Conservation (phyloP, 352 stramenopile genomes). For the Phytophthora quininea region DNA sequence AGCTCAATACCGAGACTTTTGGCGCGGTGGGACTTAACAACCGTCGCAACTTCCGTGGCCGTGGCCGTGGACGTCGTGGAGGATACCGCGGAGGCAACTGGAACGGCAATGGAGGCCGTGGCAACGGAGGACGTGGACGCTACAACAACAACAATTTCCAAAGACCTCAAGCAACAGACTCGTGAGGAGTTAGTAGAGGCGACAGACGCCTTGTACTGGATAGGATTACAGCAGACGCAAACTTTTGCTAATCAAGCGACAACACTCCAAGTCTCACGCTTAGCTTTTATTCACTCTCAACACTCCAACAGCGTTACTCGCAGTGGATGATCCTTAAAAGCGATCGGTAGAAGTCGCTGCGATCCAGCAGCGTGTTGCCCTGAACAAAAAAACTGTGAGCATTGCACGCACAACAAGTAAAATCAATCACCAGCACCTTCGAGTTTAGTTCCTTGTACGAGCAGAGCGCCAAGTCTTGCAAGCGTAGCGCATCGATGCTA, state of each 20-base stretch:
- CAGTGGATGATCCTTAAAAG: not conserved
- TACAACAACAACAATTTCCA: slow-evolving; percentile 27
- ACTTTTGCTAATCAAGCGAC: slow-evolving; percentile 13
- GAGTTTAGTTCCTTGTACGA: slow-evolving; percentile 22
- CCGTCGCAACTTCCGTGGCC: slow-evolving; percentile 77
- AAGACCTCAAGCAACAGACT: slow-evolving; percentile 27
- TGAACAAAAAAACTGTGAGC: not conserved
- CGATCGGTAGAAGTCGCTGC: not conserved
- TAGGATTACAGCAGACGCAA: slow-evolving; percentile 13
- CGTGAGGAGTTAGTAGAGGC: slow-evolving; percentile 10
- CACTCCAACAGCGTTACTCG: not conserved
- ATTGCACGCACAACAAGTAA: not conserved
- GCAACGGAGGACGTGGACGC: slow-evolving; percentile 31
- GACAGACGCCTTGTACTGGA: not conserved
- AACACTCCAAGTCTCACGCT: too few relatives aligned
- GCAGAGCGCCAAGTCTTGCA: slow-evolving; percentile 35
- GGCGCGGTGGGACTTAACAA: slow-evolving; percentile 86
- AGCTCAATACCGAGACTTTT: slow-evolving; percentile 91
- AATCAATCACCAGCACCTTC: slow-evolving; percentile 15
- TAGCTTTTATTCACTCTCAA: too few relatives aligned
- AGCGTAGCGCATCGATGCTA: slow-evolving; percentile 13
- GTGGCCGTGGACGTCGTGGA: slow-evolving; percentile 44
- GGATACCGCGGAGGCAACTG: slow-evolving; percentile 41
- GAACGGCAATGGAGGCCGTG: slow-evolving; percentile 20
- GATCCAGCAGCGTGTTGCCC: slow-evolving; percentile 11